Conservation (phyloP, 345 rosid species). For the Psidium guajava region DNA sequence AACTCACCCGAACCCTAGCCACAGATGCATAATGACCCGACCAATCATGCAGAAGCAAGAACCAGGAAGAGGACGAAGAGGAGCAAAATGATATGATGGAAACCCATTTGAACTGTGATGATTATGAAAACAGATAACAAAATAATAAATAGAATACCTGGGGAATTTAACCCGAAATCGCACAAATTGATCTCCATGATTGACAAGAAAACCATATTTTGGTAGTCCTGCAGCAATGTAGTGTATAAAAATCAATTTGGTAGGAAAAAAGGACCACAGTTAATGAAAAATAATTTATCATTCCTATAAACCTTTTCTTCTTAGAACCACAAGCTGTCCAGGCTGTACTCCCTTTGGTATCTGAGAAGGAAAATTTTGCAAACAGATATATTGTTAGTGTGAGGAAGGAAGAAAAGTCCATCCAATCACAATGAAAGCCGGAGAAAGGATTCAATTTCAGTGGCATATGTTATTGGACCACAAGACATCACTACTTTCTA, state of each 20-base stretch:
- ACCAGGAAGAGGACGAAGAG: neutral
- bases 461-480: neutral
- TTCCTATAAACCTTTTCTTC: slow-evolving; percentile 63
- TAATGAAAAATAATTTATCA: neutral
- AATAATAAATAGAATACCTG: slow-evolving; percentile 35
- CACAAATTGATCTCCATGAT: slow-evolving; percentile 85
- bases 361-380: slow-evolving; percentile 34
- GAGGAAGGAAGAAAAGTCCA: neutral
- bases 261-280: neutral
- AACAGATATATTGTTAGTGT: neutral
- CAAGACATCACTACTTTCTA: neutral
- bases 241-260: slow-evolving; percentile 4
- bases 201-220: slow-evolving; percentile 52
- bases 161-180: slow-evolving; percentile 74
- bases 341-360: slow-evolving; percentile 86
- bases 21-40: neutral
- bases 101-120: neutral
- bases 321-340: slow-evolving; percentile 52
- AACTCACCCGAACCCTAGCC: neutral
- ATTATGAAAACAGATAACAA: neutral
- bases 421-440: neutral
- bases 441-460: neutral
- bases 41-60: neutral
- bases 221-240: slow-evolving; percentile 52
- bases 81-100: neutral